Percentiles rank a stretch among this genome's conserved stretches.
Evolutionary conservation across 352 stramenopile genomes (phyloP).

Genomic region (Phytophthora palmivora): DNA sequence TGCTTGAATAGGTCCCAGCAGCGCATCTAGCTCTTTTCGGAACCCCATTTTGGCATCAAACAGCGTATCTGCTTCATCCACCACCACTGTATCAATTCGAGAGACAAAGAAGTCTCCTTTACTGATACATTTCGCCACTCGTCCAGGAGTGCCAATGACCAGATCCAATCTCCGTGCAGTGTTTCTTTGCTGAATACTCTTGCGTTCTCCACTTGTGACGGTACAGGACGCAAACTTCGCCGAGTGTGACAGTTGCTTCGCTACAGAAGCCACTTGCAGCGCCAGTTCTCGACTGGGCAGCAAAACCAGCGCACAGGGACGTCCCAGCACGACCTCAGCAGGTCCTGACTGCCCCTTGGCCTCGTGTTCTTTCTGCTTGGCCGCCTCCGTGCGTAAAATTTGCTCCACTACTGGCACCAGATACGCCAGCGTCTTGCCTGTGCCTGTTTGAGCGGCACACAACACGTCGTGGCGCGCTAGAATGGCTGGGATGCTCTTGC

Average conservation of each 20-base stretch:
- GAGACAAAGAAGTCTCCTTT: constrained; percentile 83
- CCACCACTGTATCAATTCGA: constrained; percentile 66
- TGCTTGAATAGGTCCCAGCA: constrained; percentile 67
- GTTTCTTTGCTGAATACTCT: constrained; percentile 70
- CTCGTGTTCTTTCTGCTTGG: constrained; percentile 27
- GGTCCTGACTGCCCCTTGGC: background rate
- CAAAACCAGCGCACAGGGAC: constrained; percentile 62
- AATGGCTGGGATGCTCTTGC: constrained; percentile 58
- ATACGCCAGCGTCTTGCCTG: constrained; percentile 75
- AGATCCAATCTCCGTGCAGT: constrained; percentile 60
- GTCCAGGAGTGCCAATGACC: constrained; percentile 79
- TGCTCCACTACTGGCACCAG: constrained; percentile 65
- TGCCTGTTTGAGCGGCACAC: constrained; percentile 72
- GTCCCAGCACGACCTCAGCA: constrained; percentile 28
- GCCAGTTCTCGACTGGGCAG: constrained; percentile 76
- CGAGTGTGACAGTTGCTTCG: constrained; percentile 68
- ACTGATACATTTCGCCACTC: constrained; percentile 76
- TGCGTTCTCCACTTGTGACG: constrained; percentile 73
- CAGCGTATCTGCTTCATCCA: constrained; percentile 85
- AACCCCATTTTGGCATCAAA: constrained; percentile 89
- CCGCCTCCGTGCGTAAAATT: constrained; percentile 50
- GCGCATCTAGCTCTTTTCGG: constrained; percentile 70
- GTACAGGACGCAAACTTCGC: constrained; percentile 74
- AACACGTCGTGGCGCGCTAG: constrained; percentile 60
- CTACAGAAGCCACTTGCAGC: constrained; percentile 70